Evolutionary conservation across 345 rosid genomes (phyloP).

Genomic region (Clausena lansium): DNA sequence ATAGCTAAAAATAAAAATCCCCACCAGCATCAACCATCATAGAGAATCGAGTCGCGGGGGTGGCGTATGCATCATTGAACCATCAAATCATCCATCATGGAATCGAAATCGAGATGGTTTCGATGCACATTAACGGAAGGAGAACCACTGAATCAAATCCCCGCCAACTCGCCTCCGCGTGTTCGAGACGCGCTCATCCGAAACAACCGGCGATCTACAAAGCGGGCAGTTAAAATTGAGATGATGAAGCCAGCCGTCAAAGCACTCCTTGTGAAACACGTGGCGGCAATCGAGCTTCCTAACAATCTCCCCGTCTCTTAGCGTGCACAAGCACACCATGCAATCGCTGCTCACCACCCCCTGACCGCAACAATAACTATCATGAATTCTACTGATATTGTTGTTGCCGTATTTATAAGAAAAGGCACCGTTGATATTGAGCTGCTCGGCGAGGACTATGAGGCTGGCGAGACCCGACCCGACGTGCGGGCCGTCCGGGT

Average conservation of each 20-base stretch:
- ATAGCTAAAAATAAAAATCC: neutral
- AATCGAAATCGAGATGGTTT: neutral
- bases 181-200: slow-evolving; percentile 38
- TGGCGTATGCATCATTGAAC: neutral
- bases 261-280: slow-evolving; percentile 76
- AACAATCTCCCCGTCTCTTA: slow-evolving; percentile 74
- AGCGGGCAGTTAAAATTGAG: slow-evolving; percentile 73
- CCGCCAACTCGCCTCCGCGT: slow-evolving; percentile 56
- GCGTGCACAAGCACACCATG: slow-evolving; percentile 58
- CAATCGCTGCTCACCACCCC: slow-evolving; percentile 28
- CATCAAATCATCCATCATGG: no score
- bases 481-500: slow-evolving; percentile 20
- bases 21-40: neutral
- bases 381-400: no score
- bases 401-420: slow-evolving; percentile 38
- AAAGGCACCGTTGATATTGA: slow-evolving; percentile 46
- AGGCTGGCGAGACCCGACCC: slow-evolving; percentile 57
- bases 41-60: neutral
- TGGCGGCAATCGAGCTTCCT: slow-evolving; percentile 81
- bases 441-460: slow-evolving; percentile 64
- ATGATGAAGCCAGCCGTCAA: slow-evolving; percentile 80
- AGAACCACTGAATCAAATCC: slow-evolving; percentile 48
- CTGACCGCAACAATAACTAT: neutral
- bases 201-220: slow-evolving; percentile 53
- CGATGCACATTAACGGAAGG: slow-evolving; percentile 29